These are phyloP conservation scores for Penicillium diatomitis DNA, from an alignment of 495 filamentous ascomycete genomes.

Conservation along the genomic window DNA sequence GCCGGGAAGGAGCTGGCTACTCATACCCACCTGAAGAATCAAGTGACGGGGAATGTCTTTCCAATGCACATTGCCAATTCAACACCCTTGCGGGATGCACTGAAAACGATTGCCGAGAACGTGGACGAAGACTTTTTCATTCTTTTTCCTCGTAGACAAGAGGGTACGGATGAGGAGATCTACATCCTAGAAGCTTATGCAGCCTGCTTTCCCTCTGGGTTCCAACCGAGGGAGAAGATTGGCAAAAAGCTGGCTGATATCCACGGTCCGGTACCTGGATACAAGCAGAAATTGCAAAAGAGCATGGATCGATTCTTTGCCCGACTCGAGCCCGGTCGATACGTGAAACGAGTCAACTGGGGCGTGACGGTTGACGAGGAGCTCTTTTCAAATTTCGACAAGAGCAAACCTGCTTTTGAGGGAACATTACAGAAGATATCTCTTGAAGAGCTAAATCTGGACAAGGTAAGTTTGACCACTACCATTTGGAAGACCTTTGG, in stretches of 20 bases:
- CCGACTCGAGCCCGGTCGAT: conserved; percentile 28
- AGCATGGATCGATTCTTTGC: conserved; percentile 75
- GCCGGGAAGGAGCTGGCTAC: background rate
- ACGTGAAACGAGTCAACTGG: conserved; percentile 48
- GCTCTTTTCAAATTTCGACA: conserved; percentile 23
- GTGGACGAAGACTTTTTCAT: conserved; percentile 60
- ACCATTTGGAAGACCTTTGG: too few species aligned
- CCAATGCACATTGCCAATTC: background rate
- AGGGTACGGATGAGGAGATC: background rate
- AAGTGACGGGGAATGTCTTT: background rate
- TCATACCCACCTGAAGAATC: background rate
- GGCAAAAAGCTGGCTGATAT: conserved; percentile 54
- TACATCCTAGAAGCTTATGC: conserved; percentile 61
- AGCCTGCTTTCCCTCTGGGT: conserved; percentile 66
- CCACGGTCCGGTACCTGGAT: conserved; percentile 62
- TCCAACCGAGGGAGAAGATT: conserved; percentile 56
- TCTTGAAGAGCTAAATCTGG: conserved; percentile 34
- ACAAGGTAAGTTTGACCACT: conserved; percentile 26
- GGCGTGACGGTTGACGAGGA: conserved; percentile 38
- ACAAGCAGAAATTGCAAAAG: conserved; percentile 56
- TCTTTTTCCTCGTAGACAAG: conserved; percentile 40
- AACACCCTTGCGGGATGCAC: background rate
- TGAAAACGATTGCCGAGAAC: conserved; percentile 3
- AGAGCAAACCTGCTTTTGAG: conserved; percentile 12
- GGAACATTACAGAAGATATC: background rate